Evolutionary conservation across 345 rosid species (phyloP), one percentile per base, ranked within the genome.

Genomic region (Murraya koenigii): DNA sequence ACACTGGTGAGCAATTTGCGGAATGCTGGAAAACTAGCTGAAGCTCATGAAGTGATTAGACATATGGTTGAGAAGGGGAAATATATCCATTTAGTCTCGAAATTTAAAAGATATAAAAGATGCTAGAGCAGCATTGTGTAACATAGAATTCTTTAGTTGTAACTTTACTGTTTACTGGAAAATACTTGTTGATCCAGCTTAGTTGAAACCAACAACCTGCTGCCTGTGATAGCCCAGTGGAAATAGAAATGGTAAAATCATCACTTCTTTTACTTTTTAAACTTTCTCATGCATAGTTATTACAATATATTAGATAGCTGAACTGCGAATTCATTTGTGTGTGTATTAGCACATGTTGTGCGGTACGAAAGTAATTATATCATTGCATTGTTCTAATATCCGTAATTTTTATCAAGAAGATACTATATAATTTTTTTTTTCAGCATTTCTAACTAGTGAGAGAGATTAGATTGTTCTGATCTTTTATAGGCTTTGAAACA

Each of bases 1-100:
- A 95, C 98, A 66, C 82, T 93, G 79, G 93, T 93, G 77, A 85
- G 89, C 68, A 80, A 88, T 91, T 82, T 95, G 66, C 85, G 87
- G 66, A 87, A 84, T 71, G 95, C 96, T 56, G 98, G 99, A 77
- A 93, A 81, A 85, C 88, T 89, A 77, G 71, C 87, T 72, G 91
- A 92, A 73, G 98, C 97, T 81, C 89, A 82, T 72, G 82, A 86
- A 76, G 80, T 95, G 74, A 90, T 93, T 79, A 91, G 80, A 79
- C 83, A 81, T 28, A 91, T 93, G 98, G 87, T 82, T 78, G 92
- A 90, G 77, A 89, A 85, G 80, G 94, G 96, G 62, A 87, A 84
- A 69, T 91, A 92, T 83, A 79, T 69, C 75, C 90, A 93, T 85
- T 85, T 92, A 77, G 79, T 86, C 68, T 75, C 91, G 7, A 90